These are phyloP conservation scores for Emmonsia crescens DNA, from an alignment of 2,329 filamentous ascomycete genomes.

Conservation along the genomic window DNA sequence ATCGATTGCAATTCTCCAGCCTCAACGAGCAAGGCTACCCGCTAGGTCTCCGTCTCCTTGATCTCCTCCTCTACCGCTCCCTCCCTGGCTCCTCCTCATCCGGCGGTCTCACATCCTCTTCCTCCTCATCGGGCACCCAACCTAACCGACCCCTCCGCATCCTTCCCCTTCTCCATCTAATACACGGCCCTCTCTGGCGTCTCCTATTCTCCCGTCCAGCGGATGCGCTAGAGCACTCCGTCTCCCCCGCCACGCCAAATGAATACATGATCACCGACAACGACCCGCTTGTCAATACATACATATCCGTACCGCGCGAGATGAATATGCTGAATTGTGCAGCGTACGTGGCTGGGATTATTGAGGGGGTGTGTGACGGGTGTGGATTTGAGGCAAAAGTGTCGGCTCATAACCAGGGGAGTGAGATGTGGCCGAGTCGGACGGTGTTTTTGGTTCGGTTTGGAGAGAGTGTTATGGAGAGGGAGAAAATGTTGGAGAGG, in stretches of 20 bases:
- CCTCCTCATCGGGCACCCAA: slow-evolving; percentile 46
- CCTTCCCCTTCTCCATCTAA: slow-evolving; percentile 84
- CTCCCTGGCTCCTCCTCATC: slow-evolving; percentile 71
- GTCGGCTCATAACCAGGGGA: slow-evolving; percentile 66
- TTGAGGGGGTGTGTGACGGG: slow-evolving; percentile 92
- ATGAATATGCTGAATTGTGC: slow-evolving; percentile 96
- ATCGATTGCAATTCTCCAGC: slow-evolving; percentile 53
- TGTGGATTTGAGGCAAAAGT: slow-evolving; percentile 82
- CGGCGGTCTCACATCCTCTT: slow-evolving; percentile 74
- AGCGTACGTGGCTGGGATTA: slow-evolving; percentile 85
- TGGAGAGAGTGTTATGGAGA: slow-evolving; percentile 76
- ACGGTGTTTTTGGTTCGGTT: slow-evolving; percentile 96
- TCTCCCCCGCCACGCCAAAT: slow-evolving; percentile 68
- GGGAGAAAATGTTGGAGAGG: slow-evolving; percentile 71
- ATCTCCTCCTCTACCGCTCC: slow-evolving; percentile 81
- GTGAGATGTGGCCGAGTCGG: slow-evolving; percentile 87
- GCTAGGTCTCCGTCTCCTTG: slow-evolving; percentile 85
- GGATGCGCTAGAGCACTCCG: slow-evolving; percentile 83
- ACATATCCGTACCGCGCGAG: slow-evolving; percentile 84
- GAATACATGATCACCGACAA: slow-evolving; percentile 99
- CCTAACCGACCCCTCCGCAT: slow-evolving; percentile 76
- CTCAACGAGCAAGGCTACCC: slow-evolving; percentile 87
- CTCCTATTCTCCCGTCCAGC: slow-evolving; percentile 86
- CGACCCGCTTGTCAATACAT: slow-evolving; percentile 89
- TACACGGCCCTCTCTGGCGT: slow-evolving; percentile 84